Evolutionary conservation across 1,139 yeast species (phyloP).

Genomic region (Pichia norvegensis): DNA sequence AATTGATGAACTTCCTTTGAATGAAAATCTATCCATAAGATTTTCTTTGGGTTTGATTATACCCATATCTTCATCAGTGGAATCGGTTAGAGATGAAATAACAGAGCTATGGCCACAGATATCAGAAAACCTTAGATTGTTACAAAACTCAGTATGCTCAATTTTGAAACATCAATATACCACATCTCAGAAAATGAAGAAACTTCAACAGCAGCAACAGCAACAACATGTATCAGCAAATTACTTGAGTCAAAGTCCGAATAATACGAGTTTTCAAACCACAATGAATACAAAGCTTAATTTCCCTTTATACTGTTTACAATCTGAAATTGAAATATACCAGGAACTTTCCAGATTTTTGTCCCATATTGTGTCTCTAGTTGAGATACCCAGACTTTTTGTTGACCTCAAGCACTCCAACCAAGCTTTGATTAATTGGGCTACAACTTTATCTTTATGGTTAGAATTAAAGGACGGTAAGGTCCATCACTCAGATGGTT

Average conservation of each 20-base stretch:
- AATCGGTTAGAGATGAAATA: slow-evolving; percentile 33
- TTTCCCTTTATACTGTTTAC: slow-evolving; percentile 34
- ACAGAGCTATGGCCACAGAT: slow-evolving; percentile 45
- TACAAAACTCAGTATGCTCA: slow-evolving; percentile 35
- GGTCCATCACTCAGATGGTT: slow-evolving; percentile 6
- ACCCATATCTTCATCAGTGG: slow-evolving; percentile 35
- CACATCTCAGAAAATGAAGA: slow-evolving; percentile 12
- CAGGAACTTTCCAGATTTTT: slow-evolving; percentile 33
- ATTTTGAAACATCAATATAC: slow-evolving; percentile 30
- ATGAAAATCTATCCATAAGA: slow-evolving; percentile 26
- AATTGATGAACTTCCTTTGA: slow-evolving; percentile 15
- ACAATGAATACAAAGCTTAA: slow-evolving; percentile 10
- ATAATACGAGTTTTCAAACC: background rate
- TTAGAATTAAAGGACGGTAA: slow-evolving; percentile 47
- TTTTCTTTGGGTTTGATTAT: slow-evolving; percentile 44
- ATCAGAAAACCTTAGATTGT: slow-evolving; percentile 33
- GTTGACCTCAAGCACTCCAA: slow-evolving; percentile 24
- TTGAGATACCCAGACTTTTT: slow-evolving; percentile 42
- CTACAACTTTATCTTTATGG: slow-evolving; percentile 46
- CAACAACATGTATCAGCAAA: background rate
- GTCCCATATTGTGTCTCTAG: slow-evolving; percentile 34
- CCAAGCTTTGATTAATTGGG: slow-evolving; percentile 40
- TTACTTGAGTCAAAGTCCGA: background rate
- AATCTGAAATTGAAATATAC: slow-evolving; percentile 37
- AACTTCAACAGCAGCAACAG: slow-evolving; percentile 16